Conservation (phyloP, 495 filamentous ascomycete species). For the Penicillium silybi region DNA sequence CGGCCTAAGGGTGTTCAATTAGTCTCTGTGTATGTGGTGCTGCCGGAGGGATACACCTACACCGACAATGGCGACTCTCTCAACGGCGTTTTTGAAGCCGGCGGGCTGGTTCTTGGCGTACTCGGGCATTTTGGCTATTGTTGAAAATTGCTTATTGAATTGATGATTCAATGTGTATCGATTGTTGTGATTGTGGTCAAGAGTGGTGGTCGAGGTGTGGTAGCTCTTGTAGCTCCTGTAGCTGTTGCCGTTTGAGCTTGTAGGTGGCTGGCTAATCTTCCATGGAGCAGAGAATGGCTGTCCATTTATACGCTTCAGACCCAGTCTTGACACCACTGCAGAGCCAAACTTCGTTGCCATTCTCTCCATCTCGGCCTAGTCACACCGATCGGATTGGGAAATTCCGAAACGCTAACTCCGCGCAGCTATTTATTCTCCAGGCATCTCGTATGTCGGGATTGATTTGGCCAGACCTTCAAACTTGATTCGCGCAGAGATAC, state of each 20-base stretch:
- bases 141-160: no score
- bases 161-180: neutral
- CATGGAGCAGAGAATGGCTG: conserved; percentile 5
- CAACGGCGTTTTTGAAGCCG: conserved; percentile 40
- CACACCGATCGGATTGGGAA: no score
- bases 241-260: neutral
- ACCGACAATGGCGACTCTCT: conserved; percentile 48
- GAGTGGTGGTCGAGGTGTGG: neutral
- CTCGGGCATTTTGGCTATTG: conserved; percentile 13
- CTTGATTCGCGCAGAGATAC: conserved; percentile 3
- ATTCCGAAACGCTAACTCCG: no score
- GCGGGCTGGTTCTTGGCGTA: conserved; percentile 35
- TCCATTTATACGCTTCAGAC: conserved; percentile 16
- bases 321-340: neutral
- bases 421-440: no score
- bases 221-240: neutral
- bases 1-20: conserved; percentile 43
- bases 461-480: neutral
- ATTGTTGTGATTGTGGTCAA: neutral
- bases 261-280: neutral
- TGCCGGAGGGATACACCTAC: conserved; percentile 24
- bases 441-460: neutral
- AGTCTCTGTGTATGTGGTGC: conserved; percentile 3
- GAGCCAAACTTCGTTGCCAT: neutral
- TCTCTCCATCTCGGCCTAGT: neutral